Conservation (phyloP, 805 yeast species). For the Candida railenensis region DNA sequence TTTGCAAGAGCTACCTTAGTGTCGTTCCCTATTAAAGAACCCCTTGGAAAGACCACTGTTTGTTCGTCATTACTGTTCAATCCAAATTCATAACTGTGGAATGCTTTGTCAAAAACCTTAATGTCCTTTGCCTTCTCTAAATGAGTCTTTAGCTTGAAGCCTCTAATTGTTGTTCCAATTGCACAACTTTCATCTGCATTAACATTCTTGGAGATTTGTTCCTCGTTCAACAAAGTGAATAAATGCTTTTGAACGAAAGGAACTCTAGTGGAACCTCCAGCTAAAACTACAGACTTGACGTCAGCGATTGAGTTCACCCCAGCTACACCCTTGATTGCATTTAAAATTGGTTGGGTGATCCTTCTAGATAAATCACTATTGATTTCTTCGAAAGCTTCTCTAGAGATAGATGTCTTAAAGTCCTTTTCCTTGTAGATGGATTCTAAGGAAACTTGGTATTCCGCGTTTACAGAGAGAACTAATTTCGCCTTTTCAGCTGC, state of each 20-base stretch:
- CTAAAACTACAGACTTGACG: conserved; percentile 66
- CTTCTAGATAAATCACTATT: conserved; percentile 44
- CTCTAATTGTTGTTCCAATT: conserved; percentile 84
- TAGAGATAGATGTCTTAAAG: conserved; percentile 61
- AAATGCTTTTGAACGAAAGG: conserved; percentile 78
- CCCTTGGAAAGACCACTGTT: conserved; percentile 44
- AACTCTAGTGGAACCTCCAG: conserved; percentile 90
- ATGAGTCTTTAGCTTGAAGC: conserved; percentile 64
- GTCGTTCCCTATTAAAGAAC: conserved; percentile 36
- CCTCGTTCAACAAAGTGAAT: conserved; percentile 53
- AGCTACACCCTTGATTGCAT: conserved; percentile 33
- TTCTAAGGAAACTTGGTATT: conserved; percentile 76
- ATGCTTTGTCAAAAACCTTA: conserved; percentile 54
- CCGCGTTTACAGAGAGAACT: conserved; percentile 83
- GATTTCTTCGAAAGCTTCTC: conserved; percentile 76
- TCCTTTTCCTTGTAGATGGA: conserved; percentile 72
- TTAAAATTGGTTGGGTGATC: conserved; percentile 53
- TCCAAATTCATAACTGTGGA: conserved; percentile 46
- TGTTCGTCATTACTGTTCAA: conserved; percentile 23
- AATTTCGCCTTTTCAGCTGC: conserved; percentile 88
- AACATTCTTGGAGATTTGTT: conserved; percentile 71
- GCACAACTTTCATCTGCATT: conserved; percentile 96
- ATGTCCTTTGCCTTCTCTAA: conserved; percentile 63
- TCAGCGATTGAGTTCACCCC: conserved; percentile 30
- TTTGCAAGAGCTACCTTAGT: conserved; percentile 38